Evolutionary conservation across 202 grass and related monocot genomes (phyloP), one percentile per base, ranked within the genome.

Genomic region (Digitaria exilis): DNA sequence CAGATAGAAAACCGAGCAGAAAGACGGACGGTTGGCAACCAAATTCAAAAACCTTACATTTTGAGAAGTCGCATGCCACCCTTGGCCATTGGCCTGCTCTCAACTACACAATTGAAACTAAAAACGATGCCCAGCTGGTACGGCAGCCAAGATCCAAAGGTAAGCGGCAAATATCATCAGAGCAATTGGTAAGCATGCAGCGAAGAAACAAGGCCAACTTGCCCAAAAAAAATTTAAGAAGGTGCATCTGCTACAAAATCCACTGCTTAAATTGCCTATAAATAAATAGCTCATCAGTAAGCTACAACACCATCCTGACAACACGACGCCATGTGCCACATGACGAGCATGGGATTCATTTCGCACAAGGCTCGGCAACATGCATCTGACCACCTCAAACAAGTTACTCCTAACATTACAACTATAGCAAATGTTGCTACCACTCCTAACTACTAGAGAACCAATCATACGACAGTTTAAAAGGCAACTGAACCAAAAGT

Each of bases 321-420:
- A 31, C 49, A 81, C 14, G 82, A 80, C 41, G 49, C 16, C 52
- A 84, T 37, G 16, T 18, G 60, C 75, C 89, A 82, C 43, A 62
- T 19, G 48, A 58, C 67, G 60, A 85, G 72, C 67, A 75, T 75
- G 50, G 79, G 63, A 42, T 76, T 26, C 12, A 87, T 73, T 58
- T 59, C 26, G 4, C 73, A 35, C 0, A 73, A 81, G 48, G 65
- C 59, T 81, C 45, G 31, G 65, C 61, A 63, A 52, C 26, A 64
- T 35, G 71, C 77, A 82, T 79, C 34, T 32, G 3, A 82, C 56
- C 19, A 73, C 56, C 41, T n/a, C 41, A 9, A 78, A 89, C 72
- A 77, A 71, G 73, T 82, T 86, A 82, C 24, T 42, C 56, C 80
- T 87, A 87, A 65, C 62, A 87, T 84, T 70, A 90, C 80, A 84